Base-by-base conservation (phyloP, 2,329 filamentous ascomycete species). In the Colletotrichum lindemuthianum region DNA sequence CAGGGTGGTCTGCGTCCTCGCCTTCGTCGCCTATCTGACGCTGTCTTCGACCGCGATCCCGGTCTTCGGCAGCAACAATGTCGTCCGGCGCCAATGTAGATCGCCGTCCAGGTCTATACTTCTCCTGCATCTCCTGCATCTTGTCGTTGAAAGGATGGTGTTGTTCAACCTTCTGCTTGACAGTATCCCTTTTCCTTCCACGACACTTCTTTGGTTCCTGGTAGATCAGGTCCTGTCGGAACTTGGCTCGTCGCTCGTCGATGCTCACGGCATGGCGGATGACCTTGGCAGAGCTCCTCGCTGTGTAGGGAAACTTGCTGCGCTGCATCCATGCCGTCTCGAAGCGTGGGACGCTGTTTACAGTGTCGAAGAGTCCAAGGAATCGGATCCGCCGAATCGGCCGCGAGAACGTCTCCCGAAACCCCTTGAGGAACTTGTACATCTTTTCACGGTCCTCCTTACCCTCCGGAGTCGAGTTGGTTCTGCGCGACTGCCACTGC, bases 351-450 rank as follows among this genome's bases (percentile, higher is more conserved):
- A 94, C 91, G 12, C 89, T 92, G 71, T 94, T 94, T 67, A 95
- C 92, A 0, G 91, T 93, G 70, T 95, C 92, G 67, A 95, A 96
- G 0, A 96, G 82, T 0, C 92, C 92, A 2, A 96, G 80, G 69
- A 95, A 94, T 2, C 85, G 84, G 66, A 95, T 92, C 1, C 90
- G 84, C 10, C 88, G 84, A 2, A 93, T 90, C 0, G 91, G 91
- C 1, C 92, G 82, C 45, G 89, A 91, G 72, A 96, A 96, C 0
- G 92, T 95, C 75, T 94, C 90, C 16, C 91, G 86, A 72, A 96
- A 96, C 0, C 87, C 88, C 69, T 89, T 91, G 87, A 95, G 91
- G 71, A 91, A 94, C 8, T 84, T 77, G 69, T 91, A 91, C 77
- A 92, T 88, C 65, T 87, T 81, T n/a, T 81, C 80, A 68, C 86